Percentiles rank a stretch among this genome's conserved stretches.
phyloP scores from a whole-genome alignment of 495 filamentous ascomycete genomes.

The Hypoxylon intermedium region DNA sequence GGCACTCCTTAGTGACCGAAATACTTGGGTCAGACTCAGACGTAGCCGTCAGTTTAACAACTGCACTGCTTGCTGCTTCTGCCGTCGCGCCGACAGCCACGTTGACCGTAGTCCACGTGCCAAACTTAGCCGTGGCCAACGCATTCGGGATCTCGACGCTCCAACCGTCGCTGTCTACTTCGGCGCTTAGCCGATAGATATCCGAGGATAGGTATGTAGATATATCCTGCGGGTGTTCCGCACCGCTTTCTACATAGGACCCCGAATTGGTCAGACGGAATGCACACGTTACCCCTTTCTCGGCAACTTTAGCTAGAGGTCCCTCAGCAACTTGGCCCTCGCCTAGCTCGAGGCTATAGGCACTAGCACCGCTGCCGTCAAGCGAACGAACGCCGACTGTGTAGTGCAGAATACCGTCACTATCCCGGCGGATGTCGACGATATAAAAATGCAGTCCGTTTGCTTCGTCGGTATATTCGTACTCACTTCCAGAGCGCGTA shows the following conservation, averaged over 20 bases:
- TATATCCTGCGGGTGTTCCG: conserved; percentile 42
- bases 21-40: conserved; percentile 46
- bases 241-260: conserved; percentile 16
- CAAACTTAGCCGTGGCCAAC: conserved; percentile 41
- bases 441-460: conserved; percentile 52
- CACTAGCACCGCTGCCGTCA: conserved; percentile 42
- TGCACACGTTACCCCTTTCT: conserved; percentile 39
- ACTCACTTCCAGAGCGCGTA: conserved; percentile 49
- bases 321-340: conserved; percentile 31
- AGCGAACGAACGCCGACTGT: conserved; percentile 47
- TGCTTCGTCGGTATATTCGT: conserved; percentile 46
- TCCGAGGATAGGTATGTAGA: conserved; percentile 39
- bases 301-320: conserved; percentile 19
- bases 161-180: conserved; percentile 45
- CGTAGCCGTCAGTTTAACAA: conserved; percentile 47
- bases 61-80: conserved; percentile 30
- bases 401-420: conserved; percentile 45
- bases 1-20: conserved; percentile 35
- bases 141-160: conserved; percentile 47
- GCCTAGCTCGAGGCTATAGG: conserved; percentile 39
- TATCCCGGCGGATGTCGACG: conserved; percentile 44
- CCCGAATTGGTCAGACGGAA: conserved; percentile 48
- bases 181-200: conserved; percentile 42
- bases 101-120: conserved; percentile 34
- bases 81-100: conserved; percentile 43